Conservation (phyloP, 371 early-diverging fungal species). For the Zychaea mexicana region DNA sequence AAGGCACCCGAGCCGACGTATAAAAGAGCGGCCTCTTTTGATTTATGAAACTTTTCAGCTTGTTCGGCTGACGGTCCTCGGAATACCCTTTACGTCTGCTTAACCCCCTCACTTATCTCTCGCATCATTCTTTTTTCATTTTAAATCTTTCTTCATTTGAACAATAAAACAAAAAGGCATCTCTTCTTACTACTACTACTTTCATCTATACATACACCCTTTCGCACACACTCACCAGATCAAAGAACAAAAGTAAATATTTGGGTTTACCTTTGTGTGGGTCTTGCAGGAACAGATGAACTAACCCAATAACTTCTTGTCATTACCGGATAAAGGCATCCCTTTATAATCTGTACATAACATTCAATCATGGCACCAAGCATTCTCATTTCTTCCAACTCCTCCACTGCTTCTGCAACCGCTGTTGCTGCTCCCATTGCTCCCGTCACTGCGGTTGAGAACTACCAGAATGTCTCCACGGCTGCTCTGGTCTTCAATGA, state of each 20-base stretch:
- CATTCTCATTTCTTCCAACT: constrained; percentile 35
- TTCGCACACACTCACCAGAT: no score
- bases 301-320: neutral
- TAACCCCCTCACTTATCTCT: neutral
- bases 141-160: neutral
- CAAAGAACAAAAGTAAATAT: no score
- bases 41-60: constrained; percentile 39
- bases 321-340: neutral
- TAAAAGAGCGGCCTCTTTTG: constrained; percentile 12
- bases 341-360: constrained; percentile 10
- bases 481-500: constrained; percentile 84
- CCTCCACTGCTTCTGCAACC: constrained; percentile 41
- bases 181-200: neutral
- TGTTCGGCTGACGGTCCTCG: constrained; percentile 49
- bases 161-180: neutral
- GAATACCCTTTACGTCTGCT: constrained; percentile 29
- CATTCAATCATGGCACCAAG: constrained; percentile 35
- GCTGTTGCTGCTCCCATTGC: constrained; percentile 41
- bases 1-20: neutral
- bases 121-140: neutral
- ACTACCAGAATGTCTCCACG: constrained; percentile 44
- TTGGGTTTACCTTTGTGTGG: no score
- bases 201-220: no score
- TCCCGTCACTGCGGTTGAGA: constrained; percentile 57
- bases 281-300: constrained; percentile 8